Conservation (phyloP, 139 green algal genomes). For the Deuterostichococcus epilithicus region DNA sequence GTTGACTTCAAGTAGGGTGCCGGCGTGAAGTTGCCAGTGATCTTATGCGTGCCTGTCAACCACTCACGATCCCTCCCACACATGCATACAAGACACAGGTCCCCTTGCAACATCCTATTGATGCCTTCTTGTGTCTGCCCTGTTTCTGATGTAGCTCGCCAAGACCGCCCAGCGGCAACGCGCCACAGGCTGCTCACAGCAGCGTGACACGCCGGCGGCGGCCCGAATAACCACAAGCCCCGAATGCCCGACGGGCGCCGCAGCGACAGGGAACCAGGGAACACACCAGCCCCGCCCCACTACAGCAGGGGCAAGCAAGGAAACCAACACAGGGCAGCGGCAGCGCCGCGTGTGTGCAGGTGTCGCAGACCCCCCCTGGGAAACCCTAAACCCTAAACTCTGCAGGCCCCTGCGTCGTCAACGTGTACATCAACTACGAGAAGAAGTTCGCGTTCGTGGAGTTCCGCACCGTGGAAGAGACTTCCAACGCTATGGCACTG, state of each 20-base stretch:
- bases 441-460: constrained; percentile 99
- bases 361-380: neutral
- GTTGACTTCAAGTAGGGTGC: too few relatives aligned
- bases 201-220: too few relatives aligned
- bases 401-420: constrained; percentile 84
- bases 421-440: constrained; percentile 98
- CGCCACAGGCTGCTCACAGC: neutral
- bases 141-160: constrained; percentile 1
- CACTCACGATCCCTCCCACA: too few relatives aligned
- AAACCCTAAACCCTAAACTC: neutral
- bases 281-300: too few relatives aligned
- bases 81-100: neutral
- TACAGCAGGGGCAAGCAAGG: too few relatives aligned
- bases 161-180: neutral
- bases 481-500: constrained; percentile 88
- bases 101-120: neutral
- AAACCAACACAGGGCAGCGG: too few relatives aligned
- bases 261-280: too few relatives aligned
- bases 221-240: neutral
- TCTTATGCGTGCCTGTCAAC: too few relatives aligned
- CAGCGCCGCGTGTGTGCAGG: neutral
- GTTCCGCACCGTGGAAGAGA: constrained; percentile 91
- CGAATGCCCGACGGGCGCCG: neutral
- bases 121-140: neutral
- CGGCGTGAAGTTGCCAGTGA: too few relatives aligned